Percentiles rank a stretch among this genome's conserved stretches.
Evolutionary conservation across 306 rosid species (phyloP).

Genomic region (Fragaria nilgerrensis): DNA sequence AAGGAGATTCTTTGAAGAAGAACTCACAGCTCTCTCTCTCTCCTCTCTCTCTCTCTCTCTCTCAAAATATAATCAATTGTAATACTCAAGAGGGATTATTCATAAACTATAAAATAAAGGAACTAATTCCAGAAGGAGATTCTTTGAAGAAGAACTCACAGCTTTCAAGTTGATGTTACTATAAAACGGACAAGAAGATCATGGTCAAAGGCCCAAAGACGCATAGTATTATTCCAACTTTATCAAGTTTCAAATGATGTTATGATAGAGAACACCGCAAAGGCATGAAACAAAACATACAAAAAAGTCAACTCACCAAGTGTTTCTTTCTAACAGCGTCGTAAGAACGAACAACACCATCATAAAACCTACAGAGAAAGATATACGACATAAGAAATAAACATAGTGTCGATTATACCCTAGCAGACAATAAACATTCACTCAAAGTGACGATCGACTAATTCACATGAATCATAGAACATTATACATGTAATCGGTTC

Average conservation of each 20-base stretch:
- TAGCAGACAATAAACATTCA: not conserved
- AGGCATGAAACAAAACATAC: not conserved
- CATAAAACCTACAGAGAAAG: constrained; percentile 62
- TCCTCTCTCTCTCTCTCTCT: no score
- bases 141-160: not conserved
- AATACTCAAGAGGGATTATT: not conserved
- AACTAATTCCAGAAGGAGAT: not conserved
- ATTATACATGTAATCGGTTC: constrained; percentile 16
- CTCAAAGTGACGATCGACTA: not conserved
- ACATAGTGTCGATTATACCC: not conserved
- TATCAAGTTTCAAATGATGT: not conserved
- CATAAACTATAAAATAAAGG: not conserved
- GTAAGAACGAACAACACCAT: constrained; percentile 54
- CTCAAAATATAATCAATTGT: not conserved
- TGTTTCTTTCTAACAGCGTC: constrained; percentile 53
- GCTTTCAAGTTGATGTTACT: constrained; percentile 17
- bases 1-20: not conserved
- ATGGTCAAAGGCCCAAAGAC: constrained; percentile 27
- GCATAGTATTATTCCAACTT: not conserved
- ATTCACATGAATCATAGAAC: constrained; percentile 13
- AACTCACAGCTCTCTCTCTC: no score
- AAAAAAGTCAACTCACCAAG: constrained; percentile 46
- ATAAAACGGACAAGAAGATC: constrained; percentile 19
- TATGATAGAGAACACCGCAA: not conserved
- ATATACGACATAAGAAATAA: constrained; percentile 7